phyloP scores from a whole-genome alignment of 805 yeast genomes.

The Kodamaea fukazawae region DNA sequence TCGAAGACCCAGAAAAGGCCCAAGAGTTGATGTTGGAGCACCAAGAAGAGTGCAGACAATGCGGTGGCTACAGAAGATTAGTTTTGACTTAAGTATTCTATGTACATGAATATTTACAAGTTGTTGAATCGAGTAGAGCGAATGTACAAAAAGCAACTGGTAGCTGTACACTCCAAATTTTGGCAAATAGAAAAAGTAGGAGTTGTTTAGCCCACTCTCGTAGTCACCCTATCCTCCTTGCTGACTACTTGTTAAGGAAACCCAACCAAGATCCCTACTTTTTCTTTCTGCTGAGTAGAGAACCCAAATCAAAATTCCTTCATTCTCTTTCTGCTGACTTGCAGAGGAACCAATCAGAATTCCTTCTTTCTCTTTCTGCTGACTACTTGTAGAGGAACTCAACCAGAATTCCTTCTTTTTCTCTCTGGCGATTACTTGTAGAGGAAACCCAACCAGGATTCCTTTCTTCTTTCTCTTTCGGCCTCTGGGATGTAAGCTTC shows the following conservation, averaged over 20 bases:
- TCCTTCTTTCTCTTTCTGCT: too few relatives aligned
- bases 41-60: slow-evolving; percentile 45
- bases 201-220: too few relatives aligned
- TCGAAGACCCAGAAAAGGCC: slow-evolving; percentile 44
- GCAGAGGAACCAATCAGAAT: not conserved
- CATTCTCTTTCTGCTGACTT: too few relatives aligned
- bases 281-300: too few relatives aligned
- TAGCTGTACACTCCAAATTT: not conserved
- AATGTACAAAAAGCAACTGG: too few relatives aligned
- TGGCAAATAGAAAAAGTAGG: not conserved
- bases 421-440: slow-evolving; percentile 49
- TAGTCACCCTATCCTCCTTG: too few relatives aligned
- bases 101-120: slow-evolving; percentile 2
- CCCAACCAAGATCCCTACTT: slow-evolving; percentile 61
- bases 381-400: slow-evolving; percentile 41
- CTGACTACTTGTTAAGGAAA: slow-evolving; percentile 50
- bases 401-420: slow-evolving; percentile 1
- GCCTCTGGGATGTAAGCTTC: slow-evolving; percentile 71
- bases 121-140: too few relatives aligned
- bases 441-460: slow-evolving; percentile 58
- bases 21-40: slow-evolving; percentile 47
- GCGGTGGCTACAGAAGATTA: slow-evolving; percentile 50
- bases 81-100: slow-evolving; percentile 11
- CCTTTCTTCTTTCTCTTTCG: slow-evolving; percentile 63
- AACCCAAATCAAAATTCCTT: too few relatives aligned